Base-by-base conservation (phyloP, 768 basidiomycete genomes). In the Amanita exitialis region DNA sequence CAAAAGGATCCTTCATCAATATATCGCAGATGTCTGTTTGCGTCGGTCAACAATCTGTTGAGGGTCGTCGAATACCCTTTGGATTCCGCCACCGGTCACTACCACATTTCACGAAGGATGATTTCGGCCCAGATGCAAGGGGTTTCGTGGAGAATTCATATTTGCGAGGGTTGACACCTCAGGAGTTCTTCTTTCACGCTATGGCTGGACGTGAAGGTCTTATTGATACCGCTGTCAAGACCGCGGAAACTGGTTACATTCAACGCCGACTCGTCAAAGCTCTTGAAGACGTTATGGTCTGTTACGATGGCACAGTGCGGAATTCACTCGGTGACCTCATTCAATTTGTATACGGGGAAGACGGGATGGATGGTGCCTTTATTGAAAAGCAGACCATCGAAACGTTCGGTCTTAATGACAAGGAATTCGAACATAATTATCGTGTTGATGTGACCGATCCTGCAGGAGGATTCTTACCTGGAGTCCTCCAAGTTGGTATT, bases 21-120 rank as follows among this genome's bases (percentile, higher is more conserved):
- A 97, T 99, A 61, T 98, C 96, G 9, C 96, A 99, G 70, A 98
- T 98, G 96, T 95, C 95, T 15, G 94, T 94, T 51, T 93, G 93
- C 74, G 96, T 99, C 37, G 96, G 96, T 21, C 96, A 98, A 69
- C 95, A 98, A 70, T 86, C 83, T 59, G 95, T 99, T 47, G 96
- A 98, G 68, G 96, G 96, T 58, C 90, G 90, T 59, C 94, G 96
- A 54, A 96, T 98, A 58, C 94, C 95, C 0, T 98, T 95, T 65
- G 96, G 96, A 9, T 99, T 98, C 79, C 85, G 83, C 52, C 95
- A 98, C 69, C 87, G 96, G 27, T 90, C 93, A 0, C 73, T 98
- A 3, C 96, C 96, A 0, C 96, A 99, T 66, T 99, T 97, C 69
- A 88, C 91, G 1, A 95, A 98, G 72, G 96, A 98, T 59, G 95